Conservation (phyloP, 208 protist genomes). For the Plasmodiophora brassicae region DNA sequence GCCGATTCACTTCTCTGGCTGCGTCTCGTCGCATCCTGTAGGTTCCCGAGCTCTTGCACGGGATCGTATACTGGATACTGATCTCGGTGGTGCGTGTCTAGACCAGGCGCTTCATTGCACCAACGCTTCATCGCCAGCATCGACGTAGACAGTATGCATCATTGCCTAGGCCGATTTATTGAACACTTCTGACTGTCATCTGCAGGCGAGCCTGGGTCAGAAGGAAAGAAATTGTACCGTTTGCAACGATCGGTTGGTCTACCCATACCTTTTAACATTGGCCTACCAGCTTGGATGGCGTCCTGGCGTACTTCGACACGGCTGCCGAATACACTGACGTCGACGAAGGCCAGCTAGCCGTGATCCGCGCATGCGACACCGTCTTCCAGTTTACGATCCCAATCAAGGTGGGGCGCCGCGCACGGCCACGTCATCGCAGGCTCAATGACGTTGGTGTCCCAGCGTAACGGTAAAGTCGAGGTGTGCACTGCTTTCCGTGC, state of each 20-base stretch:
- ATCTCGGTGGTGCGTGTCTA: no score
- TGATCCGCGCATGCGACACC: conserved; percentile 10
- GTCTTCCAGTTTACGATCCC: conserved; percentile 12
- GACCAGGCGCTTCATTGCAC: no score
- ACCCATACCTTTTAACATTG: not conserved
- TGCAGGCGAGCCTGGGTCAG: no score
- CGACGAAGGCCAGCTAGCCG: not conserved
- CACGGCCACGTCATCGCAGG: not conserved
- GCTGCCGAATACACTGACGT: not conserved
- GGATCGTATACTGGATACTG: no score
- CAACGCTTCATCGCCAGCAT: no score
- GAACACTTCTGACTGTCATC: no score
- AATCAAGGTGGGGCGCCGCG: not conserved
- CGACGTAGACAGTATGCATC: no score
- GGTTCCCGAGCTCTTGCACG: no score
- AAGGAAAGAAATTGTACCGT: conserved; percentile 9
- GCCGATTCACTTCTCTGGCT: no score
- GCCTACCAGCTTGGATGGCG: conserved; percentile 16
- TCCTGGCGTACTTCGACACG: conserved; percentile 15
- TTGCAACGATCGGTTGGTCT: no score
- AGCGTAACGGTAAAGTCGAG: conserved; percentile 37
- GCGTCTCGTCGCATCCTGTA: no score
- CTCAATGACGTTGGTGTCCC: not conserved
- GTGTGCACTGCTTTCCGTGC: conserved; percentile 60
- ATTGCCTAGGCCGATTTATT: no score